Conservation (phyloP, 257 asterid genomes). For the Ilex aquifolium region DNA sequence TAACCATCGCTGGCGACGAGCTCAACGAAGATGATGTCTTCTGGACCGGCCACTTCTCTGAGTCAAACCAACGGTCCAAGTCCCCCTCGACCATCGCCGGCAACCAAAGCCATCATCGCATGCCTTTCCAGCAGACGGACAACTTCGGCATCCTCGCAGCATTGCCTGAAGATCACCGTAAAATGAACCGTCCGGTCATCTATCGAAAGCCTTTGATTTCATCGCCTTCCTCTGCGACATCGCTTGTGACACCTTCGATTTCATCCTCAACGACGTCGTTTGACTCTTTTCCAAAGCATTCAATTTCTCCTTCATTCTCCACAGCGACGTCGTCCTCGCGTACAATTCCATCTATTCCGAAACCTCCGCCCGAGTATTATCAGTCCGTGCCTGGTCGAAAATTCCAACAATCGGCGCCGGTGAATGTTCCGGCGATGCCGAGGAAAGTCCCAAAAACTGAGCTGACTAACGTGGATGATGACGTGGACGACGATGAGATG, state of each 20-base stretch:
- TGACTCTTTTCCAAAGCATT: background rate
- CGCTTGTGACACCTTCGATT: no score
- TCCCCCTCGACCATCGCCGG: conserved; percentile 16
- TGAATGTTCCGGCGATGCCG: conserved; percentile 62
- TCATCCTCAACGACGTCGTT: background rate
- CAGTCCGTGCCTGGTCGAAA: conserved; percentile 54
- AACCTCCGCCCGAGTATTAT: conserved; percentile 44
- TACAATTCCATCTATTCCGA: conserved; percentile 46
- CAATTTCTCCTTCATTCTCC: conserved; percentile 15
- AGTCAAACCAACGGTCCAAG: conserved; percentile 18
- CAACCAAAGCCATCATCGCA: conserved; percentile 13
- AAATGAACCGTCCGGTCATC: conserved; percentile 25
- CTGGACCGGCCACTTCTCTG: conserved; percentile 37
- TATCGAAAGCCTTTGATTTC: conserved; percentile 38
- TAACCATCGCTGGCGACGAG: conserved; percentile 38
- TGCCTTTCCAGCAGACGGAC: conserved; percentile 31
- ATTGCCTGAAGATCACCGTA: conserved; percentile 36
- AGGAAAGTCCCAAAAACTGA: conserved; percentile 30
- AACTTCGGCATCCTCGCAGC: conserved; percentile 73
- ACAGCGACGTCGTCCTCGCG: conserved; percentile 32
- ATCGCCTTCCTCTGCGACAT: conserved; percentile 25
- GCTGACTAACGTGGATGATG: conserved; percentile 26
- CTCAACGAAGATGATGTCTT: conserved; percentile 71
- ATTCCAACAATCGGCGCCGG: conserved; percentile 69
- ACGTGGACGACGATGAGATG: conserved; percentile 61